Percentiles rank a stretch among this genome's conserved stretches.
Conservation (phyloP, 2,329 filamentous ascomycete species). For the Colletotrichum sp. region DNA sequence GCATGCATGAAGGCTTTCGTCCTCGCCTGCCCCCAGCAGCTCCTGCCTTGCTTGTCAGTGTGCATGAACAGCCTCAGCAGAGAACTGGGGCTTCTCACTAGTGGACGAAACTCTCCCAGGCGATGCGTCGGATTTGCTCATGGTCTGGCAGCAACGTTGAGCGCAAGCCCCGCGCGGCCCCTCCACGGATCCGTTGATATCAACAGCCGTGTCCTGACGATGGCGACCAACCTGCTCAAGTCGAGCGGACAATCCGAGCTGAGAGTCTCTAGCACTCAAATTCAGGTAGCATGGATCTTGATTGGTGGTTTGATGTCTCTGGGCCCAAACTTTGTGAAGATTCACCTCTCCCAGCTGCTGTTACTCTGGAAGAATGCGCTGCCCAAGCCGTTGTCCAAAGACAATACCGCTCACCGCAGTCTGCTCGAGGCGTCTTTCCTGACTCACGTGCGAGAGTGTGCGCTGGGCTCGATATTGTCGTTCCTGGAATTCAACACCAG, state of each 20-base stretch:
- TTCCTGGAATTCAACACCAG: conserved; percentile 95
- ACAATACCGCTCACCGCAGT: conserved; percentile 84
- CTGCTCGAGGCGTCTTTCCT: conserved; percentile 90
- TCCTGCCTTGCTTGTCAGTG: conserved; percentile 88
- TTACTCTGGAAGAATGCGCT: conserved; percentile 97
- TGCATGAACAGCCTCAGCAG: conserved; percentile 95
- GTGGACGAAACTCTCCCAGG: conserved; percentile 78
- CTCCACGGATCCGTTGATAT: conserved; percentile 95
- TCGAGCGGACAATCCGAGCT: conserved; percentile 91
- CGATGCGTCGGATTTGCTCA: conserved; percentile 91
- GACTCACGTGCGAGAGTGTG: conserved; percentile 93
- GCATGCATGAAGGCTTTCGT: conserved; percentile 87
- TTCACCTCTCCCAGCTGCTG: conserved; percentile 91
- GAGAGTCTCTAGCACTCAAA: conserved; percentile 88
- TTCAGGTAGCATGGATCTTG: conserved; percentile 97
- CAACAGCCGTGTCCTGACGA: conserved; percentile 87
- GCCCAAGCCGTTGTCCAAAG: conserved; percentile 91
- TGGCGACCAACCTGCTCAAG: conserved; percentile 91
- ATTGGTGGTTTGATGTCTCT: conserved; percentile 97
- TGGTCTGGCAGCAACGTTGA: conserved; percentile 87
- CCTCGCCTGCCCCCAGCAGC: conserved; percentile 88
- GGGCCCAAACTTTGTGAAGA: conserved; percentile 98
- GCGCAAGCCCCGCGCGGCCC: conserved; percentile 85
- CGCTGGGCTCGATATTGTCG: conserved; percentile 86
- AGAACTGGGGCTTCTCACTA: conserved; percentile 79